These are phyloP conservation scores for Perkinsela sp. DNA, from an alignment of 208 protist genomes.

Conservation along the genomic window DNA sequence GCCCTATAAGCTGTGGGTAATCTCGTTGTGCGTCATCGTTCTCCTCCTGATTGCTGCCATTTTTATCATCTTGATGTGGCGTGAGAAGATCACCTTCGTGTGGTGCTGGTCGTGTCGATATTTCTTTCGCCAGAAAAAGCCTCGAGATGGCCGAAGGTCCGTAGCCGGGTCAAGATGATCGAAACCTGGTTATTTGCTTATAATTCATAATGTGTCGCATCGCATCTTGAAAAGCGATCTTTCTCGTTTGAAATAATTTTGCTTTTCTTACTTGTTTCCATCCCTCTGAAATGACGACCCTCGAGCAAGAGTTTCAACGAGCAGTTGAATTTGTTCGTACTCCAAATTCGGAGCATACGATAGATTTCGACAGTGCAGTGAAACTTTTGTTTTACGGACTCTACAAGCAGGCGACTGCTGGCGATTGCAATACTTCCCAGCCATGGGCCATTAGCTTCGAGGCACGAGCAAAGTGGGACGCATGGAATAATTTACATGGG, in stretches of 20 bases:
- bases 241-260: no score
- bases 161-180: no score
- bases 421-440: conserved; percentile 26
- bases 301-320: conserved; percentile 19
- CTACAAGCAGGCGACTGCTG: conserved; percentile 52
- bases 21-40: not conserved
- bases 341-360: conserved; percentile 30
- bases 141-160: no score
- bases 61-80: not conserved
- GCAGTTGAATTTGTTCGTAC: conserved; percentile 44
- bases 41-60: not conserved
- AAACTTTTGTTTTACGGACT: conserved; percentile 55
- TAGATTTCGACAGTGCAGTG: conserved; percentile 38
- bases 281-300: no score
- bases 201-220: no score
- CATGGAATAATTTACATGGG: conserved; percentile 48
- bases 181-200: no score
- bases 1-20: not conserved
- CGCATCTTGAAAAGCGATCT: no score
- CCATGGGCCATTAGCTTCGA: conserved; percentile 41
- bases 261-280: no score
- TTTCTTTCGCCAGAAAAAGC: no score
- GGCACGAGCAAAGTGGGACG: conserved; percentile 63
- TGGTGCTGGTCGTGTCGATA: conserved; percentile 1
- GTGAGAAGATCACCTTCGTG: not conserved